A percentile compares a stretch with the other conserved stretches of the same genome.
phyloP scores from a whole-genome alignment of 257 asterid genomes.

The Solanum chmielewskii region DNA sequence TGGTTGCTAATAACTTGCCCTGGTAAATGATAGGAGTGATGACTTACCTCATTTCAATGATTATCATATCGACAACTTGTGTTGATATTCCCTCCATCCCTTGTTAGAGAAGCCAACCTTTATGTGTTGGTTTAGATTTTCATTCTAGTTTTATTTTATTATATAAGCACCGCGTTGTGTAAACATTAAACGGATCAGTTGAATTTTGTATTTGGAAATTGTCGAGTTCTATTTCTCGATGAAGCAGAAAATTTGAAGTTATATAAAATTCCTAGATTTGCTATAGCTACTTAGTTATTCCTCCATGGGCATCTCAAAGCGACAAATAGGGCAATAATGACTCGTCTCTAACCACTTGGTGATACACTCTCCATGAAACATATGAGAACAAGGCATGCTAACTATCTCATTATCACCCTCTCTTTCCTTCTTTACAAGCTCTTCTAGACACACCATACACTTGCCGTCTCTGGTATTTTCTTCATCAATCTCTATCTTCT shows the following conservation, averaged over 20 bases:
- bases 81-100: not conserved
- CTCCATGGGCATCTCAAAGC: not conserved
- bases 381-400: conserved; percentile 8
- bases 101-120: not conserved
- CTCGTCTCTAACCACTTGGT: not conserved
- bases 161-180: not conserved
- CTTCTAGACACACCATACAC: not conserved
- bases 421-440: not conserved
- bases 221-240: not conserved
- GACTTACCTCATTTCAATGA: not conserved
- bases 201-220: not conserved
- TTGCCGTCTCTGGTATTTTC: not conserved
- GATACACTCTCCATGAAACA: conserved; percentile 10
- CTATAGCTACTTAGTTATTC: not conserved
- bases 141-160: not conserved
- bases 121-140: not conserved
- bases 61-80: not conserved
- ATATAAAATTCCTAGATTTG: not conserved
- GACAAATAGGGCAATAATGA: conserved; percentile 12
- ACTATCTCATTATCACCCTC: not conserved
- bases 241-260: not conserved
- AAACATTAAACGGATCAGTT: not conserved
- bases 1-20: not conserved
- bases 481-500: not conserved
- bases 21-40: not conserved